These are phyloP conservation scores for Coleophoma cylindrospora DNA, from an alignment of 2,329 filamentous ascomycete species.

Conservation along the genomic window DNA sequence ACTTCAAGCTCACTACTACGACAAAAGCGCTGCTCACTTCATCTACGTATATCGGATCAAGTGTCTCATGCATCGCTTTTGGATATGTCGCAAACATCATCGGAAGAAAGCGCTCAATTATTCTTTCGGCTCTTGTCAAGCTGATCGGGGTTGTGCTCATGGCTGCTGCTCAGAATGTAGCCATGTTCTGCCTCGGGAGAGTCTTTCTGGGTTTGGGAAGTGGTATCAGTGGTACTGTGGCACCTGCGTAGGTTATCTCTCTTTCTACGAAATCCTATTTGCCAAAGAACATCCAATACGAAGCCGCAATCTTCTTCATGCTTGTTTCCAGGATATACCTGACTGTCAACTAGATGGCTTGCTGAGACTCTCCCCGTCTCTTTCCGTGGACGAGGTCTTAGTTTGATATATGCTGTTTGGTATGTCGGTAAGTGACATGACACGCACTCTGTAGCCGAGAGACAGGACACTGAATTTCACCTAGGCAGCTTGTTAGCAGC, in stretches of 20 bases:
- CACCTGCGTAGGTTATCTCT: background rate
- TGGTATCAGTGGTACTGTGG: background rate
- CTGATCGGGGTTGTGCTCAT: background rate
- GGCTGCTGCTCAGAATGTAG: background rate
- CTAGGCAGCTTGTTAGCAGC: background rate
- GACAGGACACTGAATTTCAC: background rate
- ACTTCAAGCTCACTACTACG: background rate
- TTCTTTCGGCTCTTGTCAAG: constrained; percentile 1
- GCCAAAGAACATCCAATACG: too few species aligned
- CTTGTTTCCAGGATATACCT: background rate
- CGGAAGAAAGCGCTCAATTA: background rate
- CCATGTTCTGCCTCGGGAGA: background rate
- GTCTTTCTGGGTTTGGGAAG: background rate
- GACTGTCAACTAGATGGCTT: background rate
- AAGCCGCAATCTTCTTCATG: too few species aligned
- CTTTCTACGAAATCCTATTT: background rate
- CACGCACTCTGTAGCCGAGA: background rate
- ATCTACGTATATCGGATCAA: background rate
- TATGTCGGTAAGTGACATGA: background rate
- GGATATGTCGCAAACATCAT: background rate
- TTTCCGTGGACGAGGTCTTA: background rate
- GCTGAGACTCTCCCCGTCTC: background rate
- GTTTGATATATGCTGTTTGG: background rate
- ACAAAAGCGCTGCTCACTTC: background rate
- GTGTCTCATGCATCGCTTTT: background rate